Base-by-base conservation (phyloP, 2,329 filamentous ascomycete genomes). In the Coniochaeta sp. region DNA sequence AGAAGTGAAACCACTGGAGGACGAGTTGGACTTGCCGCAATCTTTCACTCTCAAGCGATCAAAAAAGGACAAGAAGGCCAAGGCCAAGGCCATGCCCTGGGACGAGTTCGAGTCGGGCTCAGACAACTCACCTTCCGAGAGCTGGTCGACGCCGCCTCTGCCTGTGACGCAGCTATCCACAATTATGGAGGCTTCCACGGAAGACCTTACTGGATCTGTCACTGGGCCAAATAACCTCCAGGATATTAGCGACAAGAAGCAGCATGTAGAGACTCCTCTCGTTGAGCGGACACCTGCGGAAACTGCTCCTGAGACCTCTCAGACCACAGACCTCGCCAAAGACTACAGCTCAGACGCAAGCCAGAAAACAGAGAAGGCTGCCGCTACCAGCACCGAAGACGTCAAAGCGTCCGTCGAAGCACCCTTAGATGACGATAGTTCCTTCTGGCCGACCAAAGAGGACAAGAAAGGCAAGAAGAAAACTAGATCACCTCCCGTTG, bases 381-480 rank as follows among this genome's bases (percentile, higher is more conserved):
- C 42, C 16, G 5, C 42, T 24, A 47, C 9, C 19, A 26, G 5
- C 1, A 22, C 9, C 19, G 6, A 47, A 12, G 42, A 24, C 16
- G 42, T 22, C 26, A 19, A 19, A 8, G 5, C 24, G 4, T 12
- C 47, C 6, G 24, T 26, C 24, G 47, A 52, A 28, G 17, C 47
- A 52, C 24, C 47, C 30, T 2, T 10, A 6, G 47, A 52, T n/a
- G 24, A 17, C 9, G 47, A 52, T 2, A 22, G 5, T n/a, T 30
- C n/a, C 47, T 28, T 14, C n/a, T 52, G 22, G 47, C 4, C 24
- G 19, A 54, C 65, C 62, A 62, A 63, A 34, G 60, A 60, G 63
- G 60, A 58, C 60, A 60, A 67, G 58, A 60, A 59, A 40, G 68
- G 67, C 59, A 69, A 70, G 60, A 70, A 68, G 62, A 66, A 67